phyloP scores from a whole-genome alignment of 1,284 basidiomycete genomes.

The Cryptococcus hybrid region DNA sequence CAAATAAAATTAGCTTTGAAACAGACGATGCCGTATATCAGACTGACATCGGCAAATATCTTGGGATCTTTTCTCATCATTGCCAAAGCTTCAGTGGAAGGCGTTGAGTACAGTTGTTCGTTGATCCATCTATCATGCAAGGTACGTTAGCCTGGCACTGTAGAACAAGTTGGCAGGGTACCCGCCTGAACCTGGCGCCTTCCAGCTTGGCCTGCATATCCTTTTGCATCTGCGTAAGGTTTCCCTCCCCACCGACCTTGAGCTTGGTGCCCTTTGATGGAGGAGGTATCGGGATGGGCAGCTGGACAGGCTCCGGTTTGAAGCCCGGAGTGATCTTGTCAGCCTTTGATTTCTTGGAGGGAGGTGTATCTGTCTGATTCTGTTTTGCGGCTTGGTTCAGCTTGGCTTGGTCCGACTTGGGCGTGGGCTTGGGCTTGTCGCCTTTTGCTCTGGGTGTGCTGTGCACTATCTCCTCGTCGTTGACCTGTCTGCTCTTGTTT shows the following conservation, averaged over 20 bases:
- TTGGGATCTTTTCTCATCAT: constrained; percentile 78
- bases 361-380: background rate
- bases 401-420: background rate
- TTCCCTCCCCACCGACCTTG: constrained; percentile 23
- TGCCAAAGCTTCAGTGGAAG: constrained; percentile 66
- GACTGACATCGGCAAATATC: constrained; percentile 69
- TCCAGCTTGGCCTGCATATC: constrained; percentile 73
- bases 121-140: constrained; percentile 67
- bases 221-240: constrained; percentile 69
- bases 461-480: constrained; percentile 3
- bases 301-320: constrained; percentile 19
- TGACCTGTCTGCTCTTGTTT: background rate
- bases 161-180: background rate
- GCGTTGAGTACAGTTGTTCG: constrained; percentile 79
- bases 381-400: background rate
- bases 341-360: constrained; percentile 1
- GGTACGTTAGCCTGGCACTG: background rate
- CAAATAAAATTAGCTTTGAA: constrained; percentile 11
- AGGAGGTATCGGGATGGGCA: constrained; percentile 21
- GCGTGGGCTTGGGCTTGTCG: too few species aligned
- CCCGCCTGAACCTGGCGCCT: constrained; percentile 79
- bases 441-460: background rate
- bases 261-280: constrained; percentile 9
- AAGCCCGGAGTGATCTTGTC: background rate
- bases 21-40: background rate